Evolutionary conservation across 371 early-diverging fungal species (phyloP).

Genomic region (Nematocida sp.): DNA sequence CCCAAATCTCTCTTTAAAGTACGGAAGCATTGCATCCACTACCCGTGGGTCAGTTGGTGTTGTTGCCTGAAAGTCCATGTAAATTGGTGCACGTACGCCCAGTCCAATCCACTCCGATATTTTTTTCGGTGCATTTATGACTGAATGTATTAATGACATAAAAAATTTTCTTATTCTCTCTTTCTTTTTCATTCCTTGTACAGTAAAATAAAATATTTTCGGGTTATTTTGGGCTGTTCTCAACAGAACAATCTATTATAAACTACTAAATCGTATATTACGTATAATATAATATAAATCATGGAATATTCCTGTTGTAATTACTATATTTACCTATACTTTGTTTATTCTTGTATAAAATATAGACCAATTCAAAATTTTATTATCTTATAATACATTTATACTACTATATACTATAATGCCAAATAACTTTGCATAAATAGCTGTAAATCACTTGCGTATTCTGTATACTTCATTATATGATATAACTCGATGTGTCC

Average conservation of each 20-base stretch:
- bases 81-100: conserved; percentile 73
- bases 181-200: not conserved
- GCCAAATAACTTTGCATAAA: no score
- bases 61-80: conserved; percentile 92
- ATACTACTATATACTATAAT: no score
- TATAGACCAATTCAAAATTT: no score
- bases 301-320: no score
- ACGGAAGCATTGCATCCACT: conserved; percentile 92
- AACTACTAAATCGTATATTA: no score
- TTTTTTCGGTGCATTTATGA: conserved; percentile 33
- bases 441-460: no score
- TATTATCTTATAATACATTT: no score
- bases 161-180: conserved; percentile 19
- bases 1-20: conserved; percentile 84
- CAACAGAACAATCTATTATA: not conserved
- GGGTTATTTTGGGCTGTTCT: not conserved
- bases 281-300: no score
- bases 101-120: conserved; percentile 25
- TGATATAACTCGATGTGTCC: no score
- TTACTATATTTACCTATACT: no score
- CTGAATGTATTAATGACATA: conserved; percentile 25
- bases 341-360: no score
- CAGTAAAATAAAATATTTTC: not conserved
- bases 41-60: conserved; percentile 94
- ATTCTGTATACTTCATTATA: no score